A percentile compares a stretch with the other conserved stretches of the same genome.
phyloP scores from a whole-genome alignment of 345 rosid genomes.

The Laguncularia racemosa region DNA sequence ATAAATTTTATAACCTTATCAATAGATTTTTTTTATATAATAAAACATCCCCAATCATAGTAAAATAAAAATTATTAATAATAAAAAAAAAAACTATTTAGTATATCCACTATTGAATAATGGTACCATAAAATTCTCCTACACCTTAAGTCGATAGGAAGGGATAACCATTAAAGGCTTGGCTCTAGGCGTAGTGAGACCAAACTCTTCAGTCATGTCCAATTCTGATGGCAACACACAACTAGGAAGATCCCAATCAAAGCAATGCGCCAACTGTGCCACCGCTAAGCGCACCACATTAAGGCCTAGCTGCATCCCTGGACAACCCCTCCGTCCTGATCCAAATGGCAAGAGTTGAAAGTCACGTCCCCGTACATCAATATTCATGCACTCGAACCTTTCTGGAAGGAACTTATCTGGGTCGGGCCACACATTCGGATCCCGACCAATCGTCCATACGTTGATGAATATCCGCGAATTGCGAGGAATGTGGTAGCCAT shows the following conservation, averaged over 20 bases:
- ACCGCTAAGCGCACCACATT: slow-evolving; percentile 18
- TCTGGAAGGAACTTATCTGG: slow-evolving; percentile 33
- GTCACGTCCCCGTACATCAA: slow-evolving; percentile 27
- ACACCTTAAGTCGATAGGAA: slow-evolving; percentile 17
- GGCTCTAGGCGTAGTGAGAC: slow-evolving; percentile 26
- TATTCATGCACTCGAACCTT: slow-evolving; percentile 21
- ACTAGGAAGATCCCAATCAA: slow-evolving; percentile 38
- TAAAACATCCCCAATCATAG: too few species aligned
- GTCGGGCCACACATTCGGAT: slow-evolving; percentile 23
- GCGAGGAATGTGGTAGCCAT: slow-evolving; percentile 26
- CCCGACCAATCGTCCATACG: slow-evolving; percentile 36
- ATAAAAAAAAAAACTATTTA: too few species aligned
- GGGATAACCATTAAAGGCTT: slow-evolving; percentile 28
- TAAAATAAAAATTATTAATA: too few species aligned
- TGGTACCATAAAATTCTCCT: too few species aligned
- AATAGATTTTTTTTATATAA: too few species aligned
- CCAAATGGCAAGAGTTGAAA: slow-evolving; percentile 47
- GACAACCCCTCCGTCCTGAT: slow-evolving; percentile 36
- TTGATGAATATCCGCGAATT: slow-evolving; percentile 27
- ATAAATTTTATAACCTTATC: too few species aligned
- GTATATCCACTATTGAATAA: too few species aligned
- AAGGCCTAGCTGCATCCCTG: slow-evolving; percentile 32
- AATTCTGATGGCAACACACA: slow-evolving; percentile 14
- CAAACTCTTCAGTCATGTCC: slow-evolving; percentile 38
- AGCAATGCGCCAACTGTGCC: slow-evolving; percentile 46